Base-by-base conservation (phyloP, 495 filamentous ascomycete species). In the Sphaerosporella brunnea region DNA sequence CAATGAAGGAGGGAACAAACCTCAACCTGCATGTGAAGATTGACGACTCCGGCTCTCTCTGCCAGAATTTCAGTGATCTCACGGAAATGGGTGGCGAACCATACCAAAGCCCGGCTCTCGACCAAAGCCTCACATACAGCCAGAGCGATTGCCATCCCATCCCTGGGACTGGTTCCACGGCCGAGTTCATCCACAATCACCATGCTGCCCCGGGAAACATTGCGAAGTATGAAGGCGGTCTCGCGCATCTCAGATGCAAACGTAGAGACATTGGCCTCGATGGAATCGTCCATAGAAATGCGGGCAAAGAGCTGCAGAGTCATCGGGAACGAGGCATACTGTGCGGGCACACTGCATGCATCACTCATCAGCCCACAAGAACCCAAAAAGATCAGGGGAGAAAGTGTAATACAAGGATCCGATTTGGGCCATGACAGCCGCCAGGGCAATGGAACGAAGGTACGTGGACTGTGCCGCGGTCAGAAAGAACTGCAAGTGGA, bases 241-340 rank as follows among this genome's bases (percentile, higher is more conserved):
- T 95, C 92, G 39, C 82, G 71, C 90, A 97, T 94, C 64, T 96
- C 92, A 11, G 85, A 73, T 0, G 82, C 84, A 58, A 95, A 96
- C 0, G 84, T 93, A 0, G 88, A 94, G 23, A 90, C 75, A 57
- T 93, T 96, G 13, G 79, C 78, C 66, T 93, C 84, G 18, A 92
- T 82, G 52, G 75, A 82, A 60, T 97, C 92, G 41, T 92, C 79
- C 37, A 79, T 78, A 0, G 84, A 84, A 37, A 94, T 67, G 36
- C 90, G 72, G 0, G 88, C 83, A 62, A 96, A 95, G 2, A 97
- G 70, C 44, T 88, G 78, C 48, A 82, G 75, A 10, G 78, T 70
- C 23, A 94, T 74, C 2, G 85, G 79, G 47, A 96, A 80, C 0
- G 78, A 74, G 1, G 86, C 90, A 57, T 80, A 86, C 21, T 73